Percentiles rank a stretch among this genome's conserved stretches.
Conservation (phyloP, 2,329 filamentous ascomycete genomes). For the Penicillium sp. region DNA sequence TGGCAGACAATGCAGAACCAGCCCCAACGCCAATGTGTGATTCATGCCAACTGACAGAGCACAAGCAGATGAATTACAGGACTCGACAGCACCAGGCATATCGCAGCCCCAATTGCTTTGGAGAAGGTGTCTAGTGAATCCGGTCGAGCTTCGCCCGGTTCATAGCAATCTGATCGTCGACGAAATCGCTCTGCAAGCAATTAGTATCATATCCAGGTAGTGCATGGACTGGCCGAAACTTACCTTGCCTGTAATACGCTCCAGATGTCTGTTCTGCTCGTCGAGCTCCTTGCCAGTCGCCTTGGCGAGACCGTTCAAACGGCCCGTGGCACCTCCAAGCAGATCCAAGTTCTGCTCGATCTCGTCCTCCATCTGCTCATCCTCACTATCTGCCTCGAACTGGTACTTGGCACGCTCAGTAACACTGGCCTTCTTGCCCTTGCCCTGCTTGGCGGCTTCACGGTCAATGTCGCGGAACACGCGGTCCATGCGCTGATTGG, state of each 20-base stretch:
- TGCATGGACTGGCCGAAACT: slow-evolving; percentile 23
- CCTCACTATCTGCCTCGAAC: slow-evolving; percentile 73
- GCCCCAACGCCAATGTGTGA: slow-evolving; percentile 6
- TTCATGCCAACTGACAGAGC: neutral
- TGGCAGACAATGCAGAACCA: slow-evolving; percentile 8
- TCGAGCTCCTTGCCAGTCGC: slow-evolving; percentile 77
- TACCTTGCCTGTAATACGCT: slow-evolving; percentile 77
- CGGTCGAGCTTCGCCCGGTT: slow-evolving; percentile 72
- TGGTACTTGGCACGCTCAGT: slow-evolving; percentile 72
- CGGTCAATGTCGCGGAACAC: slow-evolving; percentile 67
- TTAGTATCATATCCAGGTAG: slow-evolving; percentile 22
- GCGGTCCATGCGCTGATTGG: slow-evolving; percentile 62
- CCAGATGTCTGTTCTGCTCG: slow-evolving; percentile 75
- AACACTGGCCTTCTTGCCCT: slow-evolving; percentile 55
- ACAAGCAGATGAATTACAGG: slow-evolving; percentile 17
- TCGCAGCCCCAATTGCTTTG: slow-evolving; percentile 15
- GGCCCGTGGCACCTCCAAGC: slow-evolving; percentile 62
- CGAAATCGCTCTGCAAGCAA: slow-evolving; percentile 68
- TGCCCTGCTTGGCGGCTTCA: slow-evolving; percentile 47
- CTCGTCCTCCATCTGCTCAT: slow-evolving; percentile 70
- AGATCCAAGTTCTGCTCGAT: slow-evolving; percentile 68
- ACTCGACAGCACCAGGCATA: slow-evolving; percentile 35
- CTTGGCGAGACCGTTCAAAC: slow-evolving; percentile 71
- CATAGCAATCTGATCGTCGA: slow-evolving; percentile 79
- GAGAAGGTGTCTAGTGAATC: slow-evolving; percentile 35